Evolutionary conservation across 495 filamentous ascomycete species (phyloP).

Genomic region (Letharia columbiana): DNA sequence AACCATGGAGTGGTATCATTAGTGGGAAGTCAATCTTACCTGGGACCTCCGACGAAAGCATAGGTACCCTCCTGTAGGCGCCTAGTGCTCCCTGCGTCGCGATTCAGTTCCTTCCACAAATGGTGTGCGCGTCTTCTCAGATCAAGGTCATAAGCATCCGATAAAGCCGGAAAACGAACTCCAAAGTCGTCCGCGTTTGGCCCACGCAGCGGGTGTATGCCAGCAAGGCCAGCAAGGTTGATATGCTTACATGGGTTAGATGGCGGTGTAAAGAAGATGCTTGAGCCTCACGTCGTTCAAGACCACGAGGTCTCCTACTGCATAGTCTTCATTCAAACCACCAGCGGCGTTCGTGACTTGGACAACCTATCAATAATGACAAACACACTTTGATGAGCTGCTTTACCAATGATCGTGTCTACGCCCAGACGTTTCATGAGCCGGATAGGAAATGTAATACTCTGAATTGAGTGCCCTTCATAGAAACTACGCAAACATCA

Average conservation of each 20-base stretch:
- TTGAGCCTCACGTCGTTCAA: constrained; percentile 53
- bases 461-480: constrained; percentile 63
- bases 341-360: constrained; percentile 71
- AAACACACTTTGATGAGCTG: background rate
- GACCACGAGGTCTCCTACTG: constrained; percentile 64
- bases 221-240: constrained; percentile 63
- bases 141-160: constrained; percentile 67
- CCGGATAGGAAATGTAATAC: constrained; percentile 60
- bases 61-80: constrained; percentile 66
- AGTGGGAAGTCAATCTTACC: constrained; percentile 33
- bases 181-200: constrained; percentile 62
- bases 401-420: constrained; percentile 50
- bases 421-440: constrained; percentile 62
- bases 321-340: constrained; percentile 58
- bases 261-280: background rate
- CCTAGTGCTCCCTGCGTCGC: constrained; percentile 33
- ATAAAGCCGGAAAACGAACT: constrained; percentile 60
- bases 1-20: background rate
- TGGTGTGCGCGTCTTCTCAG: constrained; percentile 53
- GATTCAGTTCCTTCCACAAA: constrained; percentile 47
- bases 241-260: constrained; percentile 49
- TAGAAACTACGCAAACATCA: constrained; percentile 51
- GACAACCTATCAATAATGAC: constrained; percentile 16
- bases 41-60: constrained; percentile 65
- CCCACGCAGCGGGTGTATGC: constrained; percentile 61